These are phyloP conservation scores for Dendrobium officinale DNA, from an alignment of 106 monocot genomes.

Conservation along the genomic window DNA sequence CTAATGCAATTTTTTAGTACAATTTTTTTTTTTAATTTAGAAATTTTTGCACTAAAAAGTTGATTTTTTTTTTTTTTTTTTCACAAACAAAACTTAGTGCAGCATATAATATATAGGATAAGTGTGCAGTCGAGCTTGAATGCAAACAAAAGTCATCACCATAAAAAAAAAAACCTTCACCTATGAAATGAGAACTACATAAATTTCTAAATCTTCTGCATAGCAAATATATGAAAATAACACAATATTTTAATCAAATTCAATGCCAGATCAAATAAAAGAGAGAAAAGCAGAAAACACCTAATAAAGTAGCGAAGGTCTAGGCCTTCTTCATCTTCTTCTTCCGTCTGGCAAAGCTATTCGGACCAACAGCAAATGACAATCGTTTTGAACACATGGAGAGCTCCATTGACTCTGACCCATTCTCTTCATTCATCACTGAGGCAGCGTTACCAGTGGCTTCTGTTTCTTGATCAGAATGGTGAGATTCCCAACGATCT, in stretches of 20 bases:
- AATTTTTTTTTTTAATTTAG: too few relatives aligned
- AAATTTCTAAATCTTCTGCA: neutral
- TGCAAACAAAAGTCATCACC: neutral
- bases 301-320: neutral
- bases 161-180: neutral
- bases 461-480: constrained; percentile 18
- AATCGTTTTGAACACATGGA: neutral
- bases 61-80: too few relatives aligned
- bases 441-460: neutral
- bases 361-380: neutral
- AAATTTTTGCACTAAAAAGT: too few relatives aligned
- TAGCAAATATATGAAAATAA: neutral
- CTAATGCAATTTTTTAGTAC: too few relatives aligned
- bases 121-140: neutral
- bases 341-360: neutral
- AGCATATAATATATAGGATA: neutral
- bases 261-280: neutral
- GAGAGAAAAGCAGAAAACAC: neutral
- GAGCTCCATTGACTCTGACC: neutral
- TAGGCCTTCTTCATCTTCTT: constrained; percentile 1
- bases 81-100: neutral
- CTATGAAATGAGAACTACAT: neutral
- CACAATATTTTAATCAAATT: neutral
- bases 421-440: constrained; percentile 5
- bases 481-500: constrained; percentile 55